Evolutionary conservation across 169 alveolate species (phyloP).

Genomic region (Plasmodium gonderi): DNA sequence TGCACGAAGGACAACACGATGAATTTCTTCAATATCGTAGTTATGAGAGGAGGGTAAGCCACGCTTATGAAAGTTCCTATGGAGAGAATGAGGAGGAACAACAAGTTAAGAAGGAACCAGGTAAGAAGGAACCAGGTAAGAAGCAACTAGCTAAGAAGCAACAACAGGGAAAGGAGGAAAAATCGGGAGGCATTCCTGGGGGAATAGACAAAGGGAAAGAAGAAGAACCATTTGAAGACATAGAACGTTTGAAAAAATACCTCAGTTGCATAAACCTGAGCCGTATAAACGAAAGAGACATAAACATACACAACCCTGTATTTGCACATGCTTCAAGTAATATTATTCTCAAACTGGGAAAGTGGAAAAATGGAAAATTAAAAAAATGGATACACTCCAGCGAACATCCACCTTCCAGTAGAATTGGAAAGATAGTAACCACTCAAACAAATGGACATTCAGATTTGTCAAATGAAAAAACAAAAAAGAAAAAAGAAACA

Average conservation of each 20-base stretch:
- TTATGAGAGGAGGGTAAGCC: too few relatives aligned
- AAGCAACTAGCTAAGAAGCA: background rate
- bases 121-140: background rate
- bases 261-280: conserved; percentile 40
- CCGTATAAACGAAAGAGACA: conserved; percentile 31
- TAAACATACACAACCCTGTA: conserved; percentile 13
- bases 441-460: background rate
- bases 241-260: conserved; percentile 13
- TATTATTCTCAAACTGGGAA: conserved; percentile 51
- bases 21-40: too few relatives aligned
- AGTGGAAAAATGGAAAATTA: conserved; percentile 64
- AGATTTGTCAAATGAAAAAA: background rate
- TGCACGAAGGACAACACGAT: too few relatives aligned
- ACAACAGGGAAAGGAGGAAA: background rate
- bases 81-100: too few relatives aligned
- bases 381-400: conserved; percentile 45
- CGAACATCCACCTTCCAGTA: background rate
- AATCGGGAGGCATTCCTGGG: too few relatives aligned
- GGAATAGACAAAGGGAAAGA: background rate
- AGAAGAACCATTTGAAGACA: conserved; percentile 21
- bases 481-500: background rate
- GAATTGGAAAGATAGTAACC: background rate
- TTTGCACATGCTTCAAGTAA: conserved; percentile 39
- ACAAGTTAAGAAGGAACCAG: too few relatives aligned
- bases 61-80: too few relatives aligned